phyloP scores from a whole-genome alignment of 2,329 filamentous ascomycete genomes.

The Moelleriella libera region DNA sequence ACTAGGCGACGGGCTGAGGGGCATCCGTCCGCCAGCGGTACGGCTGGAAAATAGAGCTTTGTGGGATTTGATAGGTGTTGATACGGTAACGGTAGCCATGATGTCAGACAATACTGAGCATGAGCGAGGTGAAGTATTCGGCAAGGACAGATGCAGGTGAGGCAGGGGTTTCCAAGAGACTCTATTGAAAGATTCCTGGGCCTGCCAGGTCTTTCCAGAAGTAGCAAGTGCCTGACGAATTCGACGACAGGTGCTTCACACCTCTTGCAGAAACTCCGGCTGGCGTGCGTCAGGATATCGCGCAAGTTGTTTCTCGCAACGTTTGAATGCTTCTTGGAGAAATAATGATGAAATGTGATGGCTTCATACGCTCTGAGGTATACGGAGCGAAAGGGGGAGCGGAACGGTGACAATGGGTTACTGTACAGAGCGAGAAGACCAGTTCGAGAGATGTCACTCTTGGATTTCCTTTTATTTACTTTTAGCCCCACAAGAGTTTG shows the following conservation, averaged over 20 bases:
- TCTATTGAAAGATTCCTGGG: constrained; percentile 45
- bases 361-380: too few species aligned
- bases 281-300: too few species aligned
- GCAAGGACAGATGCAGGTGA: not conserved
- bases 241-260: constrained; percentile 16
- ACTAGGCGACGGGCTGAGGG: constrained; percentile 81
- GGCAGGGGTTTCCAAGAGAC: constrained; percentile 42
- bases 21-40: constrained; percentile 88
- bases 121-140: constrained; percentile 6
- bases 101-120: constrained; percentile 18
- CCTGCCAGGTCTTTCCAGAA: constrained; percentile 28
- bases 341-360: too few species aligned
- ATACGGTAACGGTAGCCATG: constrained; percentile 73
- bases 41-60: constrained; percentile 82
- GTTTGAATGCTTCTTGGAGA: too few species aligned
- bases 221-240: constrained; percentile 31
- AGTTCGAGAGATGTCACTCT: constrained; percentile 4
- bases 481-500: constrained; percentile 19
- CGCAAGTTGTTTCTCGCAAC: too few species aligned
- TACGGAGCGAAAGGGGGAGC: too few species aligned
- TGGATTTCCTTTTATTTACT: constrained; percentile 31
- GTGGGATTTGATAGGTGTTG: constrained; percentile 91
- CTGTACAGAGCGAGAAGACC: constrained; percentile 13
- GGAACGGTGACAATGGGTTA: constrained; percentile 2
- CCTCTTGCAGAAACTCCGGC: too few species aligned